phyloP scores from a whole-genome alignment of 345 rosid genomes.

The Zanthoxylum bungeanum region DNA sequence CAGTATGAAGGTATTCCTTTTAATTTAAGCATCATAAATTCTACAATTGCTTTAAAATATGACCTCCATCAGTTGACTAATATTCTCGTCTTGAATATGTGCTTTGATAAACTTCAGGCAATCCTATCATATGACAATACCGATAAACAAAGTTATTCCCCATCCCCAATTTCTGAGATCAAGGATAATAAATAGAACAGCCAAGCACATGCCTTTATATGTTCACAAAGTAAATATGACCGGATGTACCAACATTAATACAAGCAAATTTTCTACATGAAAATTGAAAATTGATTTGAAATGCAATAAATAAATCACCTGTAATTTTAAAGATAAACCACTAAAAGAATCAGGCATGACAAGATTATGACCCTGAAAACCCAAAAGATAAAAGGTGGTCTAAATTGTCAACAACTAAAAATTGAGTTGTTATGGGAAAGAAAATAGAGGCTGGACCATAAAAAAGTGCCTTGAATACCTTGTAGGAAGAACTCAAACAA shows the following conservation, averaged over 20 bases:
- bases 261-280: neutral
- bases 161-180: neutral
- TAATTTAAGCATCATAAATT: neutral
- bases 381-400: neutral
- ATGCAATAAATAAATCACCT: slow-evolving; percentile 18
- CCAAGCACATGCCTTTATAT: neutral
- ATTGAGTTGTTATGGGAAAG: neutral
- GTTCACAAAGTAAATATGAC: neutral
- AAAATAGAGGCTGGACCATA: neutral
- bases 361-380: slow-evolving; percentile 24
- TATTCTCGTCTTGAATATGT: slow-evolving; percentile 26
- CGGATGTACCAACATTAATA: neutral
- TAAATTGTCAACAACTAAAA: slow-evolving; percentile 11
- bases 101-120: slow-evolving; percentile 32
- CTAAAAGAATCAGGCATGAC: slow-evolving; percentile 5
- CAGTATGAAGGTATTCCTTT: neutral
- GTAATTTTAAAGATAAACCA: slow-evolving; percentile 26
- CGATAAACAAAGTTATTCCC: slow-evolving; percentile 2
- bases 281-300: neutral
- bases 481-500: slow-evolving; percentile 28
- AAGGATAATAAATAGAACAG: neutral
- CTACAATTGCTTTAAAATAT: slow-evolving; percentile 9
- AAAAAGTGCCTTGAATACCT: slow-evolving; percentile 23
- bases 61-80: slow-evolving; percentile 38
- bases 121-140: slow-evolving; percentile 22